A percentile compares a stretch with the other conserved stretches of the same genome.
Evolutionary conservation across 768 basidiomycete genomes (phyloP).

Genomic region (Suillus plorans): DNA sequence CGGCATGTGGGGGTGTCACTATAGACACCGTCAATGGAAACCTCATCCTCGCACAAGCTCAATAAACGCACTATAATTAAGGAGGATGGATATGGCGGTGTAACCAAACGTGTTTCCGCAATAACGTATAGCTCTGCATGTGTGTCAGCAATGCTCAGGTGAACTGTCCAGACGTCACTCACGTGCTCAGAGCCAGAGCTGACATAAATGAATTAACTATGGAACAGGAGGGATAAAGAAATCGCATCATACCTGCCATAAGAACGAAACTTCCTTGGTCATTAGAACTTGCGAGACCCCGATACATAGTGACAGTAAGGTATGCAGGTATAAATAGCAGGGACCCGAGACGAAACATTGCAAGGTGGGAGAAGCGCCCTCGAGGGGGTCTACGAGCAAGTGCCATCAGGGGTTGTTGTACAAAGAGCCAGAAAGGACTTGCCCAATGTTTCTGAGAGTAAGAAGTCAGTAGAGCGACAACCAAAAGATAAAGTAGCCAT

Average conservation of each 20-base stretch:
- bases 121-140: conserved; percentile 74
- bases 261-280: conserved; percentile 75
- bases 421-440: conserved; percentile 16
- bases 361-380: conserved; percentile 78
- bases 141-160: background rate
- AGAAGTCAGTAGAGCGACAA: background rate
- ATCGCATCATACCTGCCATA: conserved; percentile 65
- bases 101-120: conserved; percentile 89
- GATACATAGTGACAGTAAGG: conserved; percentile 73
- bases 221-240: conserved; percentile 8
- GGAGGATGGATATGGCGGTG: conserved; percentile 84
- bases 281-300: conserved; percentile 63
- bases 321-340: conserved; percentile 89
- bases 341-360: conserved; percentile 90
- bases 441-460: conserved; percentile 62
- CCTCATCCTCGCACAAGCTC: conserved; percentile 3
- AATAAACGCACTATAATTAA: conserved; percentile 72
- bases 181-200: conserved; percentile 85
- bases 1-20: conserved; percentile 90
- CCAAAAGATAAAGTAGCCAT: conserved; percentile 25
- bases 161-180: conserved; percentile 29
- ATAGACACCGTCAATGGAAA: conserved; percentile 8
- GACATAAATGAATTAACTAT: conserved; percentile 5
- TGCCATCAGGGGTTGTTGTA: conserved; percentile 10
- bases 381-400: conserved; percentile 62